These are phyloP conservation scores for Brettanomyces nanus DNA, from an alignment of 805 yeast species.

Conservation along the genomic window DNA sequence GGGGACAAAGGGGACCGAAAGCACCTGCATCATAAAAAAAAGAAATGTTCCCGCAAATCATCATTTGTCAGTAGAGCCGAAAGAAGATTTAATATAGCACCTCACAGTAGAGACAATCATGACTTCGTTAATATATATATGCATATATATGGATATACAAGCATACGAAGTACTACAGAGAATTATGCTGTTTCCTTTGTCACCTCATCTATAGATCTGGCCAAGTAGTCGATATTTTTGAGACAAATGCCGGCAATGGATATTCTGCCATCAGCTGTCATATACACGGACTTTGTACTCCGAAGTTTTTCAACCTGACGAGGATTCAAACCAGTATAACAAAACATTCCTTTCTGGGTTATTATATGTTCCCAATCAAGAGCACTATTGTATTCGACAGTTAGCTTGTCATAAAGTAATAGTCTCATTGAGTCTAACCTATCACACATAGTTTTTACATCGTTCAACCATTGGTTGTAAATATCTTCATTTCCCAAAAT, in stretches of 20 bases:
- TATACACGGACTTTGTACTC: slow-evolving; percentile 64
- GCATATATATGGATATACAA: background rate
- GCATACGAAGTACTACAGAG: too few relatives aligned
- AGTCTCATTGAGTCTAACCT: slow-evolving; percentile 70
- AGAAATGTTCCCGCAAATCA: too few relatives aligned
- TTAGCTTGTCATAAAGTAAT: slow-evolving; percentile 51
- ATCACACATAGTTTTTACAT: slow-evolving; percentile 70
- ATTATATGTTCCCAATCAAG: slow-evolving; percentile 80
- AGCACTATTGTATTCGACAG: slow-evolving; percentile 35
- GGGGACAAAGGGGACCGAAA: too few relatives aligned
- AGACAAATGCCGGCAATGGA: slow-evolving; percentile 85
- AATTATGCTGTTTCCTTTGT: slow-evolving; percentile 15
- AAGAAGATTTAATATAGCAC: too few relatives aligned
- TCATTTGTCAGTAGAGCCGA: too few relatives aligned
- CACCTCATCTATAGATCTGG: slow-evolving; percentile 48
- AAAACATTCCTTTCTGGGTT: slow-evolving; percentile 94
- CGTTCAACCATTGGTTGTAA: slow-evolving; percentile 68
- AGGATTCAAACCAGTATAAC: slow-evolving; percentile 72
- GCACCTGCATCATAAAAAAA: too few relatives aligned
- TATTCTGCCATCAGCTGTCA: slow-evolving; percentile 86
- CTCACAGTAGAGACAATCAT: background rate
- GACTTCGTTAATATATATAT: too few relatives aligned
- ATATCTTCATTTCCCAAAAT: slow-evolving; percentile 57
- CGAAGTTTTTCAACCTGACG: slow-evolving; percentile 60
- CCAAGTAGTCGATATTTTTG: slow-evolving; percentile 67